Evolutionary conservation across 2,329 filamentous ascomycete genomes (phyloP).

Genomic region (Aureobasidium sp.): DNA sequence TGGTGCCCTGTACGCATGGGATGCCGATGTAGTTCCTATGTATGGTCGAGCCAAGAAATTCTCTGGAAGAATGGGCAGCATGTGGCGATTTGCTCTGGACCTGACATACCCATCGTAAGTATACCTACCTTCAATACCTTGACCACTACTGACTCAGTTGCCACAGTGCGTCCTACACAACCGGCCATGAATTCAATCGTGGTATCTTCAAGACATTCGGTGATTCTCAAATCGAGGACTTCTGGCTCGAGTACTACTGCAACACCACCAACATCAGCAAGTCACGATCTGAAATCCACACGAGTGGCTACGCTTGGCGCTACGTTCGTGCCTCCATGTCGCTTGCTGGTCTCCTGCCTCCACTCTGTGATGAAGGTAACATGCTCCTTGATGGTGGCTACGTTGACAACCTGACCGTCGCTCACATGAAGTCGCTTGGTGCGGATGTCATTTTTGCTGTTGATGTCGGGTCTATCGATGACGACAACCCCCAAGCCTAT

Average conservation of each 20-base stretch:
- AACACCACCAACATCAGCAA: conserved; percentile 99
- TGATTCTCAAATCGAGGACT: conserved; percentile 95
- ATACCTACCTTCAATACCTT: not conserved
- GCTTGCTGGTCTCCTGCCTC: conserved; percentile 82
- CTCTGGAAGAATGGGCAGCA: conserved; percentile 94
- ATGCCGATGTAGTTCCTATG: conserved; percentile 94
- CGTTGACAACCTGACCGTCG: conserved; percentile 92
- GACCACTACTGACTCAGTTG: conserved; percentile 18
- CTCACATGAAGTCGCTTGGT: conserved; percentile 92
- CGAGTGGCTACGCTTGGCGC: conserved; percentile 93
- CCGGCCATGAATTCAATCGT: conserved; percentile 96
- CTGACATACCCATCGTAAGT: conserved; percentile 79
- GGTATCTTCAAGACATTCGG: conserved; percentile 99
- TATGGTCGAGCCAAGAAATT: conserved; percentile 97
- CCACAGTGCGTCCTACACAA: conserved; percentile 75
- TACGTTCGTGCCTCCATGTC: conserved; percentile 98
- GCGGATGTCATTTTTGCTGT: conserved; percentile 93
- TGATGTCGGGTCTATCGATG: conserved; percentile 87
- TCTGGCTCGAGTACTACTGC: conserved; percentile 98
- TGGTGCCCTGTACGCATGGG: conserved; percentile 87
- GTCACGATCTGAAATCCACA: conserved; percentile 85
- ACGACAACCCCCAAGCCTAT: conserved; percentile 84
- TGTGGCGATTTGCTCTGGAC: conserved; percentile 97
- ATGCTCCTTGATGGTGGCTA: conserved; percentile 97
- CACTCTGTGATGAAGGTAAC: conserved; percentile 90